Base-by-base conservation (phyloP, 2,329 filamentous ascomycete genomes). In the Dactylellina leptospora region DNA sequence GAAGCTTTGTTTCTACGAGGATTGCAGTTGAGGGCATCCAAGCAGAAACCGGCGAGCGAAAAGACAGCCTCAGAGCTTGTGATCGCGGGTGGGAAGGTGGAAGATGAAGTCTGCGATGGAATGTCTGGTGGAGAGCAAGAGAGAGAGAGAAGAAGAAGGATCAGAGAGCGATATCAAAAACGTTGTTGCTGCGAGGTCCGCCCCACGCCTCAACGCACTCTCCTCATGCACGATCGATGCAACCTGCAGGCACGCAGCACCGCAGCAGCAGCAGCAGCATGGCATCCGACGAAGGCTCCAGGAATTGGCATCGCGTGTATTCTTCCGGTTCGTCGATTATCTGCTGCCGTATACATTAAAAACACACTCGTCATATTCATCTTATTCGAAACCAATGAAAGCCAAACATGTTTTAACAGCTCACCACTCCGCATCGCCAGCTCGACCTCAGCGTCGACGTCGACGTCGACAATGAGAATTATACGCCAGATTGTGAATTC, bases 161-260 rank as follows among this genome's bases (percentile, higher is more conserved):
- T 40, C 25, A 42, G 38, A 36, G 27, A 38, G 20, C 18, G n/a
- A 28, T 54, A 20, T 54, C 23, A 16, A 20, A 16, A 13, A 38
- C 33, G 33, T 38, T 38, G 33, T 38, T 38, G 28, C 6, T 11
- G 36, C 20, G 42, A n/a, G n/a, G n/a, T 53, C 47, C 59, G 59
- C 59, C 59, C 47, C 47, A 40, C 59, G 59, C 59, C 59, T 54
- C 59, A 62, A 62, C 59, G 47, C 59, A 60, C 25, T 2, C 6
- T 13, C 2, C 44, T 4, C 22, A 48, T 48, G 44, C 44, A 48
- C 44, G 16, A 44, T 33, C 13, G 30, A 6, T 33, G 30, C 30
- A 6, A 33, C 6, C 30, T 33, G 30, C 30, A 33, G 30, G 42
- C 42, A 45, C 8, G 42, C 47, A 23, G 47, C 47, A 51, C 47